phyloP scores from a whole-genome alignment of 495 filamentous ascomycete species.

The Penicillium dipodomyicola region DNA sequence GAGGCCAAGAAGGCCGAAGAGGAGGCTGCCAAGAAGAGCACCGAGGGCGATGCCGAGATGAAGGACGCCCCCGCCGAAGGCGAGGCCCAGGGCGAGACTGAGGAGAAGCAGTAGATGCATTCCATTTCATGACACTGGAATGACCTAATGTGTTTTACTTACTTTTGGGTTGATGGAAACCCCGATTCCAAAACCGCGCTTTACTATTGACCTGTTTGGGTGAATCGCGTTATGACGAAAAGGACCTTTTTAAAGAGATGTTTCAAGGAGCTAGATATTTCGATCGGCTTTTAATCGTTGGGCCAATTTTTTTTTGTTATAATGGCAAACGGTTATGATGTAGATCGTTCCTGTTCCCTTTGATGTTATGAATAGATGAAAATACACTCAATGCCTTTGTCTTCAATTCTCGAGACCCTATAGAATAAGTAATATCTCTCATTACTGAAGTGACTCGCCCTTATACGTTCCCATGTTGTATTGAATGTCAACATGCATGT shows the following conservation, averaged over 20 bases:
- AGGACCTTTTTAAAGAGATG: conserved; percentile 25
- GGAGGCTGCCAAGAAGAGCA: conserved; percentile 35
- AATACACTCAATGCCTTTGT: conserved; percentile 20
- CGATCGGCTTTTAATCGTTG: conserved; percentile 18
- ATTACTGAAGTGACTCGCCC: too few relatives aligned
- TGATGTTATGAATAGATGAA: conserved; percentile 29
- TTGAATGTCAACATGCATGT: too few relatives aligned
- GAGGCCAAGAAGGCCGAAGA: conserved; percentile 55
- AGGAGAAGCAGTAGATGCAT: conserved; percentile 45
- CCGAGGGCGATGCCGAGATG: conserved; percentile 36
- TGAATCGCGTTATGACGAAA: conserved; percentile 28
- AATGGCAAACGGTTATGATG: conserved; percentile 31
- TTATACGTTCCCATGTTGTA: too few relatives aligned
- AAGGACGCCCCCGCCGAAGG: conserved; percentile 25
- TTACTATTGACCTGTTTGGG: conserved; percentile 4
- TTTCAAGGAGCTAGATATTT: conserved; percentile 28
- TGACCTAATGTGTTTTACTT: conserved; percentile 2
- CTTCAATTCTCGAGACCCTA: neutral
- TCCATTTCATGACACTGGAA: neutral
- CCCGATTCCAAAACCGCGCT: neutral
- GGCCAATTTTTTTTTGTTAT: conserved; percentile 22
- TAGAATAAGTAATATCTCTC: too few relatives aligned
- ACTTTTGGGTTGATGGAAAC: neutral
- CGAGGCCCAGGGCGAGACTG: conserved; percentile 39
- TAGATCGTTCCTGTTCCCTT: conserved; percentile 26